phyloP scores from a whole-genome alignment of 1,284 basidiomycete species.

The Chalciporus sp. region DNA sequence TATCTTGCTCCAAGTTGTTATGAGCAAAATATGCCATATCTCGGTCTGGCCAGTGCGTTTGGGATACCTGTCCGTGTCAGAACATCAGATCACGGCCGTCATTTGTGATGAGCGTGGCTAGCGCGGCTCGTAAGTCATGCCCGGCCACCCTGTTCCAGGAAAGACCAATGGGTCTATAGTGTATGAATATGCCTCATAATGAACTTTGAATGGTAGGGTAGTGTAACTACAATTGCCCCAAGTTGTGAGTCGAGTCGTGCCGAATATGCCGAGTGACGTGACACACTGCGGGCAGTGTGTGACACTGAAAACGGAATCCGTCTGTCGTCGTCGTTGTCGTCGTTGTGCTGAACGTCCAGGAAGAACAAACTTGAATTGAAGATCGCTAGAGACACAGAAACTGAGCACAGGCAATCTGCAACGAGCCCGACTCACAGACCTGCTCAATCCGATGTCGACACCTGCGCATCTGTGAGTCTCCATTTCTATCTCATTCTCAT shows the following conservation, averaged over 20 bases:
- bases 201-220: too few relatives aligned
- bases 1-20: too few relatives aligned
- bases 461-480: slow-evolving; percentile 31
- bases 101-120: too few relatives aligned
- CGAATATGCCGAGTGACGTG: slow-evolving; percentile 16
- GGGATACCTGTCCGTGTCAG: too few relatives aligned
- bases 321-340: slow-evolving; percentile 14
- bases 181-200: too few relatives aligned
- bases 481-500: not conserved
- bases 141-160: too few relatives aligned
- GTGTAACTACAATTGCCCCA: too few relatives aligned
- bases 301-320: slow-evolving; percentile 29
- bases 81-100: too few relatives aligned
- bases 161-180: too few relatives aligned
- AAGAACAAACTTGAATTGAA: not conserved
- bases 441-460: slow-evolving; percentile 24
- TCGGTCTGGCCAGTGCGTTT: too few relatives aligned
- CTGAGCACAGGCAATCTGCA: not conserved
- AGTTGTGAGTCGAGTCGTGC: slow-evolving; percentile 11
- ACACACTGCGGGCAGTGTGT: slow-evolving; percentile 24
- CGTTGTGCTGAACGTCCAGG: slow-evolving; percentile 14
- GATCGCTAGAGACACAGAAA: not conserved
- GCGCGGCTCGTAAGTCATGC: too few relatives aligned
- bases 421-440: not conserved
- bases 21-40: too few relatives aligned